Conservation (phyloP, 2,329 filamentous ascomycete species). For the Diaporthe nobilis region DNA sequence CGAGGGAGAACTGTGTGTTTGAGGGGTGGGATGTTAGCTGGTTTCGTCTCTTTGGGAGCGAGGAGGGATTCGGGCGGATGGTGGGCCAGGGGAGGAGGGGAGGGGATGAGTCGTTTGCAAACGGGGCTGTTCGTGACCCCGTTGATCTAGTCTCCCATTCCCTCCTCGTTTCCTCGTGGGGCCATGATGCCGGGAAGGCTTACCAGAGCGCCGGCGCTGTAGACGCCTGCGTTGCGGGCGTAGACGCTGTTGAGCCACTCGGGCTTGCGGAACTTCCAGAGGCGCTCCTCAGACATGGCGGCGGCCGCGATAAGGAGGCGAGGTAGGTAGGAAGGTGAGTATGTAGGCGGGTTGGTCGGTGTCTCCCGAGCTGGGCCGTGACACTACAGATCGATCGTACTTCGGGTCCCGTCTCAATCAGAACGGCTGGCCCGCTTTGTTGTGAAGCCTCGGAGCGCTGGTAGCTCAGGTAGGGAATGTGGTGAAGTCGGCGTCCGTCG, state of each 20-base stretch:
- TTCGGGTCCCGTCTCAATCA: background rate
- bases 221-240: conserved; percentile 75
- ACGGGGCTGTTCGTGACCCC: background rate
- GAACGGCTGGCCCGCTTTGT: background rate
- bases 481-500: background rate
- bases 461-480: background rate
- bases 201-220: conserved; percentile 74
- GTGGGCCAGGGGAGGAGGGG: too few species aligned
- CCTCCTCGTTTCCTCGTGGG: background rate
- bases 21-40: conserved; percentile 30
- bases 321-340: background rate
- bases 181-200: conserved; percentile 47
- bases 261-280: conserved; percentile 77
- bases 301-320: conserved; percentile 18
- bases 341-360: background rate
- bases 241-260: conserved; percentile 77
- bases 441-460: background rate
- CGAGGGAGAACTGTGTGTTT: conserved; percentile 74
- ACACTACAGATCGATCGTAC: background rate
- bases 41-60: background rate
- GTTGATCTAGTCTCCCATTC: background rate
- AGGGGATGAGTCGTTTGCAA: background rate
- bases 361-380: background rate
- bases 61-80: background rate
- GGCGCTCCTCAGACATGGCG: conserved; percentile 76